Evolutionary conservation across 2,329 filamentous ascomycete genomes (phyloP).

Genomic region (Hypoxylon sp.): DNA sequence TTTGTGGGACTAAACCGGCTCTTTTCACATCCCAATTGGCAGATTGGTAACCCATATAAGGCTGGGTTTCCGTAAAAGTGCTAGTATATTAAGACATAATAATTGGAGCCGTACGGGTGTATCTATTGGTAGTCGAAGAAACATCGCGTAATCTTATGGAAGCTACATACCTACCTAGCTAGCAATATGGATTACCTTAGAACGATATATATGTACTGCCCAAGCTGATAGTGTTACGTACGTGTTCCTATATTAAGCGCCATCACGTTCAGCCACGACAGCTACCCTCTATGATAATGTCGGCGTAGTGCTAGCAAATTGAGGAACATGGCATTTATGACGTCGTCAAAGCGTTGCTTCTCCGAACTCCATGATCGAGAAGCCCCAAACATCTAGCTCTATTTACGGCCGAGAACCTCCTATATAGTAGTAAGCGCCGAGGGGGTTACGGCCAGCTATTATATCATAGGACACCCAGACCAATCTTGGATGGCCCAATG

Average conservation of each 20-base stretch:
- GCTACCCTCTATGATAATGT: neutral
- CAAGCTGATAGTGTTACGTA: neutral
- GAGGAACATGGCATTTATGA: neutral
- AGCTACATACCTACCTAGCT: neutral
- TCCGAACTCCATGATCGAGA: neutral
- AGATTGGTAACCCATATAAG: constrained; percentile 1
- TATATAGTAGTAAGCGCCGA: neutral
- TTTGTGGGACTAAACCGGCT: constrained; percentile 16
- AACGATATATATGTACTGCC: neutral
- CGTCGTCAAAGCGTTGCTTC: neutral
- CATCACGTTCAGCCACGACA: neutral
- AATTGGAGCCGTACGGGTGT: neutral
- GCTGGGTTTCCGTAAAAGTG: constrained; percentile 12
- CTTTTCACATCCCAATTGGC: constrained; percentile 26
- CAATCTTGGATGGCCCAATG: neutral
- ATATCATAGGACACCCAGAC: neutral
- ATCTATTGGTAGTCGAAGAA: neutral
- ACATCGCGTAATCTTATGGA: neutral
- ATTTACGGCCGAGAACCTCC: constrained; percentile 1
- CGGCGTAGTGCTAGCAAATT: neutral
- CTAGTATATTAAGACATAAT: constrained; percentile 5
- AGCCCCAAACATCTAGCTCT: neutral
- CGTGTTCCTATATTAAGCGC: neutral
- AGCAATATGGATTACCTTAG: neutral
- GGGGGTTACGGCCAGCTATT: neutral